These are phyloP conservation scores for Trametes maxima DNA, from an alignment of 768 basidiomycete genomes.

Conservation along the genomic window DNA sequence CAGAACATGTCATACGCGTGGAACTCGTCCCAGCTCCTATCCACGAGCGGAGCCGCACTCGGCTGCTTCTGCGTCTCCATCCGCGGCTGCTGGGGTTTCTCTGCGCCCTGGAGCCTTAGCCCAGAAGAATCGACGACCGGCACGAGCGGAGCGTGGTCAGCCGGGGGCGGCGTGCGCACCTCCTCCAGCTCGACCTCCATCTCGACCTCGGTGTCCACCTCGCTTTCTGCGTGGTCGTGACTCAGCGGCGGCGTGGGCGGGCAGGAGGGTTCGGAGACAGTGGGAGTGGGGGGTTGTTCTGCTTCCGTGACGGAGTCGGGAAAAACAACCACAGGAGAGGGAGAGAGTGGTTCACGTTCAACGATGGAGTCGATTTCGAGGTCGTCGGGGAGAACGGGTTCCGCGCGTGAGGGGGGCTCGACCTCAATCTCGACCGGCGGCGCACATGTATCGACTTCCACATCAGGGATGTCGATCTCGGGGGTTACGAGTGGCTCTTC, in stretches of 20 bases:
- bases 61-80: neutral
- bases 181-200: slow-evolving; percentile 24
- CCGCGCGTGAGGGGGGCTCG: slow-evolving; percentile 13
- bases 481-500: slow-evolving; percentile 10
- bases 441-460: neutral
- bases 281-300: neutral
- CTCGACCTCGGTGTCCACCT: slow-evolving; percentile 11
- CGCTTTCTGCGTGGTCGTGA: neutral
- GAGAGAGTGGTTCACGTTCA: neutral
- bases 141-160: slow-evolving; percentile 11
- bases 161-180: slow-evolving; percentile 15
- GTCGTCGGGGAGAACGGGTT: slow-evolving; percentile 1
- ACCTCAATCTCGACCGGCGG: slow-evolving; percentile 13
- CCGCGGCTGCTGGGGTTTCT: neutral
- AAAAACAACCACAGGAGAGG: neutral
- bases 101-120: neutral
- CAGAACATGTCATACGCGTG: slow-evolving; percentile 10
- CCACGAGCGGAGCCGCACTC: slow-evolving; percentile 2
- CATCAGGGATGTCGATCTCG: slow-evolving; percentile 21
- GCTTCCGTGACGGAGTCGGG: neutral
- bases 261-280: neutral
- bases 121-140: neutral
- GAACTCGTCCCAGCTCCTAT: slow-evolving; percentile 12
- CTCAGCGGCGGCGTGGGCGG: slow-evolving; percentile 12
- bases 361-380: neutral